phyloP scores from a whole-genome alignment of 2,329 filamentous ascomycete species.

The Pseudopithomyces chartarum region DNA sequence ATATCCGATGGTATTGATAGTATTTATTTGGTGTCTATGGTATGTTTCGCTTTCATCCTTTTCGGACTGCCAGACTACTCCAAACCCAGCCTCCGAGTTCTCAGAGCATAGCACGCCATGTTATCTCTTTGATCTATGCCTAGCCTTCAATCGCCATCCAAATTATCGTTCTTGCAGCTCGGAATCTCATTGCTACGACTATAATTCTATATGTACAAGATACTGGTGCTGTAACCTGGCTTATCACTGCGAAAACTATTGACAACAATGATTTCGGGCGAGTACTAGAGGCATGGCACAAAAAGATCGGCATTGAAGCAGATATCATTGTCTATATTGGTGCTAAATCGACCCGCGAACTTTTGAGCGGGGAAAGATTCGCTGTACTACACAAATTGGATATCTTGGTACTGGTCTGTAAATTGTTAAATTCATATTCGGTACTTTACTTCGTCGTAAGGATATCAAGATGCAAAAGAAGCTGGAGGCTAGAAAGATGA shows the following conservation, averaged over 20 bases:
- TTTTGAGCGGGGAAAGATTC: not conserved
- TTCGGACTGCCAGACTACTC: not conserved
- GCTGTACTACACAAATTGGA: not conserved
- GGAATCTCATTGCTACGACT: constrained; percentile 29
- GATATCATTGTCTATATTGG: not conserved
- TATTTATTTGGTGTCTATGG: constrained; percentile 35
- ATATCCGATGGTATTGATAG: constrained; percentile 33
- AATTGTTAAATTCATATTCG: not conserved
- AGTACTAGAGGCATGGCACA: not conserved
- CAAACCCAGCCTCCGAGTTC: not conserved
- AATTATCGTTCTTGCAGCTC: constrained; percentile 15
- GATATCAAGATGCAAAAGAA: not conserved
- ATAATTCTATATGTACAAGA: constrained; percentile 34
- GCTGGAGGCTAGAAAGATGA: not conserved
- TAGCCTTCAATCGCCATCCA: constrained; percentile 28
- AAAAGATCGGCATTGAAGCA: not conserved
- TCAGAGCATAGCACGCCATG: too few relatives aligned
- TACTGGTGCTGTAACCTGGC: constrained; percentile 28
- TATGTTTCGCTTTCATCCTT: not conserved
- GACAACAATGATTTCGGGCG: constrained; percentile 3
- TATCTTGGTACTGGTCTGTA: not conserved
- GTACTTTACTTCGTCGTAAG: not conserved
- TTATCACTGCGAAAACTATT: constrained; percentile 22
- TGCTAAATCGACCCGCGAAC: not conserved
- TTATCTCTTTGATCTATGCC: too few relatives aligned